phyloP scores from a whole-genome alignment of 2,329 filamentous ascomycete genomes.

The Xylaria sp. region DNA sequence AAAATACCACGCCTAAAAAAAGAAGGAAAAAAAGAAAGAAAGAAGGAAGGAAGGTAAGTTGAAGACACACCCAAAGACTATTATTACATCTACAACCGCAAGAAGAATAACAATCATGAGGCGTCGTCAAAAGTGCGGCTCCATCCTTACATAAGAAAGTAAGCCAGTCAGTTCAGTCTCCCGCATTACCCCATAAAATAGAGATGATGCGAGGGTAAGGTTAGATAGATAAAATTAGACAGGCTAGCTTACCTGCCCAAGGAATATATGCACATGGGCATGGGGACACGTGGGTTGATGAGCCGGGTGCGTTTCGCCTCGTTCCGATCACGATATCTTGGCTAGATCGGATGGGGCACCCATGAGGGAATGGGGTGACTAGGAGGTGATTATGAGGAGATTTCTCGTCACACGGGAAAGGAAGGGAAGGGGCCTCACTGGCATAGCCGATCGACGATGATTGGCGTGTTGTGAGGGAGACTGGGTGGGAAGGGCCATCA shows the following conservation, averaged over 20 bases:
- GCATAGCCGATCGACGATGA: slow-evolving; percentile 27
- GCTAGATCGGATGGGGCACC: slow-evolving; percentile 24
- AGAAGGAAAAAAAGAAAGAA: neutral
- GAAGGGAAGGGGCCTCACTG: slow-evolving; percentile 8
- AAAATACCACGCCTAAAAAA: neutral
- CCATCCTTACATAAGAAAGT: slow-evolving; percentile 35
- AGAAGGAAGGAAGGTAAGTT: neutral
- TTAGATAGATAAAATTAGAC: slow-evolving; percentile 23
- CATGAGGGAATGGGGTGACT: neutral
- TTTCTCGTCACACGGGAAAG: neutral
- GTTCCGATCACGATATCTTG: slow-evolving; percentile 20
- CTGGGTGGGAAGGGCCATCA: slow-evolving; percentile 27
- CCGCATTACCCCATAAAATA: slow-evolving; percentile 32
- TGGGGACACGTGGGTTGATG: slow-evolving; percentile 12
- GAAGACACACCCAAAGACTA: neutral
- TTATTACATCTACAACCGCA: too few species aligned
- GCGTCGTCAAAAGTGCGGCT: slow-evolving; percentile 37
- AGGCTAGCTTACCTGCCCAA: neutral
- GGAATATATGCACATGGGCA: slow-evolving; percentile 14
- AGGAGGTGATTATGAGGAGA: neutral
- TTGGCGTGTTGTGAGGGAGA: slow-evolving; percentile 13
- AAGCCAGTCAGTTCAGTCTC: too few species aligned
- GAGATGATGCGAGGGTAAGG: slow-evolving; percentile 32
- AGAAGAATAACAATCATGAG: neutral
- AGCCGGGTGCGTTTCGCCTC: neutral